Percentiles rank a stretch among this genome's conserved stretches.
phyloP scores from a whole-genome alignment of 768 basidiomycete genomes.

The Phylloporus sp. region DNA sequence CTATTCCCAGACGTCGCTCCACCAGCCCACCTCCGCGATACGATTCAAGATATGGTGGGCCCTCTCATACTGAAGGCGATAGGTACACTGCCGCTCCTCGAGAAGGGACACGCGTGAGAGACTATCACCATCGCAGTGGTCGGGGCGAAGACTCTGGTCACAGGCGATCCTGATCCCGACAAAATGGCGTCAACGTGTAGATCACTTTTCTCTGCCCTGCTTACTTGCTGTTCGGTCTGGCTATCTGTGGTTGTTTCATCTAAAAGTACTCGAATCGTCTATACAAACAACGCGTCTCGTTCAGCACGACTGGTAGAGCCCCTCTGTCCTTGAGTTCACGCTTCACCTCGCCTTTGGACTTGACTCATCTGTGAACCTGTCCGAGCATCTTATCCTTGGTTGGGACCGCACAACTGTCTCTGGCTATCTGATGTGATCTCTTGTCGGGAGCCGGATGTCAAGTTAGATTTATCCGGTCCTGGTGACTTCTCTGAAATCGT shows the following conservation, averaged over 20 bases:
- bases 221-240: background rate
- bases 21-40: slow-evolving; percentile 59
- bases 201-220: slow-evolving; percentile 4
- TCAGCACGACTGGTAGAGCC: slow-evolving; percentile 2
- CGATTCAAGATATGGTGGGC: slow-evolving; percentile 51
- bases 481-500: too few relatives aligned
- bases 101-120: slow-evolving; percentile 32
- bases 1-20: slow-evolving; percentile 57
- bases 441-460: too few relatives aligned
- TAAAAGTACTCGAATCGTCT: slow-evolving; percentile 9
- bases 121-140: slow-evolving; percentile 38
- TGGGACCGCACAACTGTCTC: too few relatives aligned
- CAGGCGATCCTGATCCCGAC: slow-evolving; percentile 22
- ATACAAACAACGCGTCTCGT: slow-evolving; percentile 2
- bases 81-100: slow-evolving; percentile 45
- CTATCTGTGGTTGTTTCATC: slow-evolving; percentile 1
- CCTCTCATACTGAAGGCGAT: slow-evolving; percentile 37
- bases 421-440: too few relatives aligned
- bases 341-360: too few relatives aligned
- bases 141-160: slow-evolving; percentile 31
- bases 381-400: too few relatives aligned
- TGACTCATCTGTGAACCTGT: too few relatives aligned
- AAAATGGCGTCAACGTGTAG: slow-evolving; percentile 6
- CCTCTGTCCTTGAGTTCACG: background rate
- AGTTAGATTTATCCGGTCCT: too few relatives aligned